Evolutionary conservation across 495 filamentous ascomycete genomes (phyloP).

Genomic region (Peziza echinospora): DNA sequence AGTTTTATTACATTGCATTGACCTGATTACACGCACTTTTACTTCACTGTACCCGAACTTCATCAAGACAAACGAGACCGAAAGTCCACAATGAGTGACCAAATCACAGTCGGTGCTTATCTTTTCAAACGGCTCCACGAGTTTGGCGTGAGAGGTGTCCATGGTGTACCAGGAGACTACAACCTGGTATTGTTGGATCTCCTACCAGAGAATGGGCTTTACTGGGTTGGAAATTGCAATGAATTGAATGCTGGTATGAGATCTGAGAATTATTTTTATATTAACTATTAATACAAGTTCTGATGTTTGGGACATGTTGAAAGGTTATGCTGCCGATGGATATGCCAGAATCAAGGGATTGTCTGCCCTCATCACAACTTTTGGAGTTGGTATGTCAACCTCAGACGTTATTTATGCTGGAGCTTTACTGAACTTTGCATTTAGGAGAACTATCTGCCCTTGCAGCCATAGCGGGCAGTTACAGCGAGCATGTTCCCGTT

Average conservation of each 20-base stretch:
- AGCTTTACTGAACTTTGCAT: background rate
- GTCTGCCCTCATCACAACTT: slow-evolving; percentile 53
- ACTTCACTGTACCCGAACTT: no score
- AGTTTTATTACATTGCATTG: no score
- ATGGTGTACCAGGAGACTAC: slow-evolving; percentile 52
- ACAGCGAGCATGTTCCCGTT: slow-evolving; percentile 52
- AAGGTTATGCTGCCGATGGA: slow-evolving; percentile 58
- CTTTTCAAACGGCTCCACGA: slow-evolving; percentile 48
- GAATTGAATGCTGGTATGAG: slow-evolving; percentile 53
- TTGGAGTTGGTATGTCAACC: slow-evolving; percentile 40
- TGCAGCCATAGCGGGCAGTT: slow-evolving; percentile 51
- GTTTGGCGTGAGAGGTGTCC: slow-evolving; percentile 43
- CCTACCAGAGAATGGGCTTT: slow-evolving; percentile 36
- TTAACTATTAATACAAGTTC: slow-evolving; percentile 1
- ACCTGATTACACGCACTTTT: no score
- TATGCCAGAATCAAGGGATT: slow-evolving; percentile 57
- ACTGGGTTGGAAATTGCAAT: slow-evolving; percentile 63
- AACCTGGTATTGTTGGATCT: slow-evolving; percentile 50
- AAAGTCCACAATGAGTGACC: no score
- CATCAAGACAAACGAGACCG: no score
- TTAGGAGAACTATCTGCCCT: slow-evolving; percentile 47
- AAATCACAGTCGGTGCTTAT: slow-evolving; percentile 24
- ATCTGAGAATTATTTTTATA: background rate
- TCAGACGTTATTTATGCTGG: background rate
- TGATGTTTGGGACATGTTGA: no score